Base-by-base conservation (phyloP, 2,329 filamentous ascomycete species). In the Phyllosticta citrichinensis region DNA sequence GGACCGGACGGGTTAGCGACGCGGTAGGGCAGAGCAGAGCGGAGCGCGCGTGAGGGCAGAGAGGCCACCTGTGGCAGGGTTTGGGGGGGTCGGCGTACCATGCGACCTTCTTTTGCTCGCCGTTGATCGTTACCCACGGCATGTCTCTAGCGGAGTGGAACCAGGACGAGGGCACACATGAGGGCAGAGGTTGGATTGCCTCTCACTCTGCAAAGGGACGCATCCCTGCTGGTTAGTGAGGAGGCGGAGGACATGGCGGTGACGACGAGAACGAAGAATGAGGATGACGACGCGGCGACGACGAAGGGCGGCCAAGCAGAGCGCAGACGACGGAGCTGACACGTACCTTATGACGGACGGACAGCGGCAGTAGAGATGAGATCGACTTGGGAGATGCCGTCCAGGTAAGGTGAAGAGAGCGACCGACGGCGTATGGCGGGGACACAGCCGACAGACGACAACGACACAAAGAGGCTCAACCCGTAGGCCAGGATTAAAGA, bases 101-200 rank as follows among this genome's bases (percentile, higher is more conserved):
- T 70, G 86, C 86, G 80, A 89, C 87, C 78, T 89, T 89, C 72
- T 84, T 87, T 75, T 87, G 87, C 72, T 84, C 79, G 64, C 86
- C 86, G 68, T 88, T 83, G 66, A 89, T 85, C 55, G 59, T 61
- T 56, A 73, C 69, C 70, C 86, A 78, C 86, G 59, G 59, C 59
- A 61, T 61, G 55, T 50, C 59, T 57, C 55, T 40, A 52, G 22
- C 22, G 53, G 27, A 24, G 52, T 60, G 22, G 52, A 20, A 53
- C 52, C 40, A 27, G 17, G 40, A 53, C 50, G 51, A 27, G 33
- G 51, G n/a, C 54, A 52, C 53, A 54, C 57, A 52, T 33, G 52
- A 40, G 52, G 33, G 33, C 47, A 33, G 50, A 20, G 47, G 51
- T 24, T 30, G 25, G 17, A 53, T 27, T 35, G 57, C 52, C 57